These are phyloP conservation scores for Clavispora fructus DNA, from an alignment of 805 yeast species.

Conservation along the genomic window DNA sequence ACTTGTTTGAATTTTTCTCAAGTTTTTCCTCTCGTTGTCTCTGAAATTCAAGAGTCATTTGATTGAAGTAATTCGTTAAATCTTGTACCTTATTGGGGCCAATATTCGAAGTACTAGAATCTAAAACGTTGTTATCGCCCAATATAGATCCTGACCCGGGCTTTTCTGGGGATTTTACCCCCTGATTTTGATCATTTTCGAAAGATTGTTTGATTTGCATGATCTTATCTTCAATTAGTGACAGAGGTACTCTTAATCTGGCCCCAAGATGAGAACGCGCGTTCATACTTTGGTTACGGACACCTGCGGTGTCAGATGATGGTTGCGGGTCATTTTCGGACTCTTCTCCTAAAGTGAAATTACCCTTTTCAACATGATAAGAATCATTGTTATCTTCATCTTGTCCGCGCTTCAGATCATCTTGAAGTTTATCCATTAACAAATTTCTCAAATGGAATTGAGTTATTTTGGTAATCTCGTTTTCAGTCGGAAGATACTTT, in stretches of 20 bases:
- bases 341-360: not conserved
- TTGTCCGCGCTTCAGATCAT: slow-evolving; percentile 13
- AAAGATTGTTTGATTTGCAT: slow-evolving; percentile 15
- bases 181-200: slow-evolving; percentile 13
- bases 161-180: slow-evolving; percentile 6
- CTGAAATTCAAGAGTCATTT: slow-evolving; percentile 82
- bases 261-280: slow-evolving; percentile 2
- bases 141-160: slow-evolving; percentile 3
- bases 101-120: slow-evolving; percentile 3
- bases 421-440: slow-evolving; percentile 49
- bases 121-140: not conserved
- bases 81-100: slow-evolving; percentile 46
- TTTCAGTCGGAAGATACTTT: slow-evolving; percentile 80
- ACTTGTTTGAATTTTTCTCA: slow-evolving; percentile 51
- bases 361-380: not conserved
- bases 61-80: slow-evolving; percentile 63
- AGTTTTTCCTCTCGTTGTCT: slow-evolving; percentile 78
- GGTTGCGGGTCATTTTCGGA: not conserved
- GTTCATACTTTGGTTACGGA: not conserved
- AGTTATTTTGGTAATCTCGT: slow-evolving; percentile 86
- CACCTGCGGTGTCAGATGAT: not conserved
- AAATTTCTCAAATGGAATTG: slow-evolving; percentile 78
- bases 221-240: slow-evolving; percentile 15
- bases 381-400: not conserved
- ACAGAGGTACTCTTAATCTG: slow-evolving; percentile 11